Conservation (phyloP, 2,329 filamentous ascomycete species). For the Colletotrichum tofieldiae region DNA sequence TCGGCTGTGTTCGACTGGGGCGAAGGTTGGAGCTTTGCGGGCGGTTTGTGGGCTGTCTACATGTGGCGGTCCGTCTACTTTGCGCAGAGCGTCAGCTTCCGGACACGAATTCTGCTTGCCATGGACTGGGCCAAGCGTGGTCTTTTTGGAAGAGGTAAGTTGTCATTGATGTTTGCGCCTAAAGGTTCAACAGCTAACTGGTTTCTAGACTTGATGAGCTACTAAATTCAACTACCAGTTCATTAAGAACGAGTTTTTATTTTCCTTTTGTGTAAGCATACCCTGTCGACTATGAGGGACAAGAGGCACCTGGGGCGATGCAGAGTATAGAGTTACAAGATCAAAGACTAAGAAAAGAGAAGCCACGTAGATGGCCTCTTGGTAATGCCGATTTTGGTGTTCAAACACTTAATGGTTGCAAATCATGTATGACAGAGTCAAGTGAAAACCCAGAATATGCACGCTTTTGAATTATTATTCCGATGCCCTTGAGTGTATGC, state of each 20-base stretch:
- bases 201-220: slow-evolving; percentile 54
- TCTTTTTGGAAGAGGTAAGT: slow-evolving; percentile 93
- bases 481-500: slow-evolving; percentile 4
- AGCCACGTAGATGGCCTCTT: slow-evolving; percentile 4
- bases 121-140: slow-evolving; percentile 99
- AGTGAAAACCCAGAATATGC: slow-evolving; percentile 3
- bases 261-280: slow-evolving; percentile 24
- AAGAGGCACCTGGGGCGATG: slow-evolving; percentile 2
- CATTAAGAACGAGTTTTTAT: slow-evolving; percentile 8
- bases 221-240: slow-evolving; percentile 41
- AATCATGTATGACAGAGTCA: neutral
- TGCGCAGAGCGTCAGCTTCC: slow-evolving; percentile 94
- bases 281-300: slow-evolving; percentile 24
- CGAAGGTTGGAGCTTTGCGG: slow-evolving; percentile 82
- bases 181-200: slow-evolving; percentile 18
- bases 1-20: slow-evolving; percentile 94
- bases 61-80: slow-evolving; percentile 98
- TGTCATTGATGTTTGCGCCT: neutral
- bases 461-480: slow-evolving; percentile 39
- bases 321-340: neutral
- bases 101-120: slow-evolving; percentile 88
- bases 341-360: neutral
- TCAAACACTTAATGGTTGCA: neutral
- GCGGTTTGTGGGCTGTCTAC: slow-evolving; percentile 93
- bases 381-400: slow-evolving; percentile 3